A percentile compares a stretch with the other conserved stretches of the same genome.
These are phyloP conservation scores for Colletotrichum sp. DNA, from an alignment of 2,329 filamentous ascomycete genomes.

Conservation along the genomic window DNA sequence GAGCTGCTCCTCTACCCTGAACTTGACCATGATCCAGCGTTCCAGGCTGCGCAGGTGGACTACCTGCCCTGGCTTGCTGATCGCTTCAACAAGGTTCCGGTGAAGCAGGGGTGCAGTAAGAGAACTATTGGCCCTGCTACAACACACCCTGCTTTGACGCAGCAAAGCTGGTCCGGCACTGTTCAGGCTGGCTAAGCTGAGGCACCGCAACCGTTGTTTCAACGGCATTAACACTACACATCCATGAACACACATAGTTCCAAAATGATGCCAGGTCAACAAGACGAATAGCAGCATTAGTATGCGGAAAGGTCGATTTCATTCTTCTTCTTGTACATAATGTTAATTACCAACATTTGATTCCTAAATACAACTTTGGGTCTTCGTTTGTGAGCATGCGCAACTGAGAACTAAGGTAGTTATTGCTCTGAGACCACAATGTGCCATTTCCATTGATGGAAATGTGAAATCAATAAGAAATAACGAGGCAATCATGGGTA, in stretches of 20 bases:
- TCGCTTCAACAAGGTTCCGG: not conserved
- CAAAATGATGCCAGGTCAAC: fast-evolving
- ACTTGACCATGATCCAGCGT: not conserved
- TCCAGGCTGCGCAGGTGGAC: slow-evolving; percentile 1
- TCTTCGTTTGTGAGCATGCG: not conserved
- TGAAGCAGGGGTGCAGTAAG: not conserved
- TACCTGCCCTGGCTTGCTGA: slow-evolving; percentile 7
- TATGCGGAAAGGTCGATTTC: not conserved
- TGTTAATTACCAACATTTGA: not conserved
- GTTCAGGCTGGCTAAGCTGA: not conserved
- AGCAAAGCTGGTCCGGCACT: not conserved
- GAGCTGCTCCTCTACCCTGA: not conserved
- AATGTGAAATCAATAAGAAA: fast-evolving
- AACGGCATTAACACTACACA: fast-evolving
- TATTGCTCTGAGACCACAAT: not conserved
- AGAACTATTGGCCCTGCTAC: not conserved
- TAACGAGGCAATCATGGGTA: fast-evolving
- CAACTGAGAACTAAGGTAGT: not conserved
- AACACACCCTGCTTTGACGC: not conserved
- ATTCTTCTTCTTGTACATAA: not conserved
- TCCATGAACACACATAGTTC: not conserved
- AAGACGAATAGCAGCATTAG: too few relatives aligned
- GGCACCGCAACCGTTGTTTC: not conserved
- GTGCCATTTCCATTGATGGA: fast-evolving
- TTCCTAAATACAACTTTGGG: not conserved